Evolutionary conservation across 2,329 filamentous ascomycete genomes (phyloP).

Genomic region (Pseudohalonectria lignicola): DNA sequence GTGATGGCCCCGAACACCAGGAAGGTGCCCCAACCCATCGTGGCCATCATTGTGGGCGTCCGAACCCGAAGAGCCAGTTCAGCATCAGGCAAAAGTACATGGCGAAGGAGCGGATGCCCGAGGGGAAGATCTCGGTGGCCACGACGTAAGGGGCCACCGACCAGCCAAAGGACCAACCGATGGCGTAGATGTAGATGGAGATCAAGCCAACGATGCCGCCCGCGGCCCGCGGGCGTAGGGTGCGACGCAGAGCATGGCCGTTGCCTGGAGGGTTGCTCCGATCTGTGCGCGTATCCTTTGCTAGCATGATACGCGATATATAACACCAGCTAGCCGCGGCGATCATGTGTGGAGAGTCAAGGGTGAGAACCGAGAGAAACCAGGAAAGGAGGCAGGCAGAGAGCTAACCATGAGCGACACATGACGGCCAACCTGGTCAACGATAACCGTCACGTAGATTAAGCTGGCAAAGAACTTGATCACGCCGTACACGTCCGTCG

Average conservation of each 20-base stretch:
- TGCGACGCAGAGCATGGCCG: slow-evolving; percentile 17
- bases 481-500: slow-evolving; percentile 19
- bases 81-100: slow-evolving; percentile 17
- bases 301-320: too few relatives aligned
- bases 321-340: too few relatives aligned
- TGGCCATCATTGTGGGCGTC: slow-evolving; percentile 22
- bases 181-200: slow-evolving; percentile 18
- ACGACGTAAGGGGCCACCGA: slow-evolving; percentile 16
- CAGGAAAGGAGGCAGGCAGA: too few relatives aligned
- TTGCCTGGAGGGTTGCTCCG: slow-evolving; percentile 12
- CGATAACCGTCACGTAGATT: slow-evolving; percentile 18
- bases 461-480: slow-evolving; percentile 14
- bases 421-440: slow-evolving; percentile 17
- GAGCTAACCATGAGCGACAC: slow-evolving; percentile 13
- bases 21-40: slow-evolving; percentile 23
- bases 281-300: too few relatives aligned
- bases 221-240: slow-evolving; percentile 22
- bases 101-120: slow-evolving; percentile 17
- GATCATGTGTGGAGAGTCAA: background rate
- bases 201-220: slow-evolving; percentile 28
- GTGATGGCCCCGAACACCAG: slow-evolving; percentile 22
- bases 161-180: slow-evolving; percentile 16
- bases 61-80: slow-evolving; percentile 22
- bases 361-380: too few relatives aligned
- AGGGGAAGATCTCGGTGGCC: slow-evolving; percentile 20